These are phyloP conservation scores for Coemansia sp. DNA, from an alignment of 371 early-diverging fungal genomes.

Conservation along the genomic window DNA sequence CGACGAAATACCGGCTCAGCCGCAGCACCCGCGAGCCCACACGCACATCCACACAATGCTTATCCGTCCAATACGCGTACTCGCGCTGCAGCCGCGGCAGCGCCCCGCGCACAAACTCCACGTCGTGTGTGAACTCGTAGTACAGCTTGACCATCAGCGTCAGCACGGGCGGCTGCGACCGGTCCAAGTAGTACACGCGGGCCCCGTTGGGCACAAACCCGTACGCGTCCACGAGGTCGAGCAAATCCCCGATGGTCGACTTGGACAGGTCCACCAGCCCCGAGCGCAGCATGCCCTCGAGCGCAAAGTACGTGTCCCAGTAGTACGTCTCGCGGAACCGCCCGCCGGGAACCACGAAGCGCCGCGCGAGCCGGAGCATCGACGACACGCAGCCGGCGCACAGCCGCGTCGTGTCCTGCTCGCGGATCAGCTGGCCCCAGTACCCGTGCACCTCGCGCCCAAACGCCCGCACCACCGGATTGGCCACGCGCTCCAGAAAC, in stretches of 20 bases:
- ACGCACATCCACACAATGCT: conserved; percentile 45
- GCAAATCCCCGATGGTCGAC: conserved; percentile 71
- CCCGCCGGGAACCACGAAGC: conserved; percentile 82
- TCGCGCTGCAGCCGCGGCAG: conserved; percentile 66
- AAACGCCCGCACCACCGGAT: conserved; percentile 60
- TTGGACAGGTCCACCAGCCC: conserved; percentile 63
- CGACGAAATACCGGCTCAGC: conserved; percentile 63
- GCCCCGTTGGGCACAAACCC: conserved; percentile 89
- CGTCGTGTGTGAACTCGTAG: conserved; percentile 60
- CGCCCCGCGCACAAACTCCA: conserved; percentile 54
- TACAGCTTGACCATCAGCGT: conserved; percentile 72
- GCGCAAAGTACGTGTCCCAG: conserved; percentile 89
- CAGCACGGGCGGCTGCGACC: conserved; percentile 86
- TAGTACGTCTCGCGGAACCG: conserved; percentile 89
- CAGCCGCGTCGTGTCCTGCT: conserved; percentile 51
- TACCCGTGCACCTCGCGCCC: conserved; percentile 56
- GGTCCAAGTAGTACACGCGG: conserved; percentile 81
- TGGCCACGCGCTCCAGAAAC: conserved; percentile 57
- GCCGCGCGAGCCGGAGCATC: conserved; percentile 55
- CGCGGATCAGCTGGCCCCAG: conserved; percentile 65
- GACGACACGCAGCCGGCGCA: conserved; percentile 62
- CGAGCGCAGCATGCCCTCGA: conserved; percentile 72
- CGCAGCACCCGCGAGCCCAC: background rate
- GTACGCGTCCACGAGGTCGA: conserved; percentile 62
- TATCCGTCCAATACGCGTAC: conserved; percentile 64